Base-by-base conservation (phyloP, 202 grass and related monocot species). In the Setaria viridis region DNA sequence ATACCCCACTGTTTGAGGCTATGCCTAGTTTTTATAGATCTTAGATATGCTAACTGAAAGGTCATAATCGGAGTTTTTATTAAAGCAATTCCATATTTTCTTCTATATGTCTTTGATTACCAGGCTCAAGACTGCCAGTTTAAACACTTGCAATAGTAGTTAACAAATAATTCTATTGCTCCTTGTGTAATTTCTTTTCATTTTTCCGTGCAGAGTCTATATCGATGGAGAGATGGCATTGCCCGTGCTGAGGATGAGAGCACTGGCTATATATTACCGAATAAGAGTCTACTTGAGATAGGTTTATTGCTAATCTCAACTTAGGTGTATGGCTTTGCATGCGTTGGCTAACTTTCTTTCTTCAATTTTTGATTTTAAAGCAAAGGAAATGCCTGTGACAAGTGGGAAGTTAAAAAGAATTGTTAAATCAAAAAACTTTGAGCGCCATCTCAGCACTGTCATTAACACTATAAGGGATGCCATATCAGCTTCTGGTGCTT, bases 221-320 rank as follows among this genome's bases (percentile, higher is more conserved):
- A 65, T 83, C 82, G 91, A 57, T 99, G 97, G 97, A 92, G 97
- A 94, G 97, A 99, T 86, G 53, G 75, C 29, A 62, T 96, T 53
- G 97, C 94, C 15, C 91, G 94, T 78, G 64, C 57, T 34, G 90
- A 99, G 85, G 97, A 99, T 84, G 97, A 99, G 88, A 96, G 97
- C 80, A 99, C 97, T 76, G 97, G 97, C 25, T 99, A 99, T 84
- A 88, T 99, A 87, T 86, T 99, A 82, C 97, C 97, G 33, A 99
- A 99, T 83, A 99, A 86, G 87, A 81, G 41, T 72, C 82, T 99
- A 78, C 80, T 96, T 91, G 92, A 99, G 79, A 99, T 99, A 89
- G 93, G 93, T 91, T 11, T 82, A 88, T 84, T 84, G 19, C 34
- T 82, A 72, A 84, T 70, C 65, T 74, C 14, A 45, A 42, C 30